A percentile compares a stretch with the other conserved stretches of the same genome.
These are phyloP conservation scores for Pichia deserticola DNA, from an alignment of 805 yeast genomes.

Conservation along the genomic window DNA sequence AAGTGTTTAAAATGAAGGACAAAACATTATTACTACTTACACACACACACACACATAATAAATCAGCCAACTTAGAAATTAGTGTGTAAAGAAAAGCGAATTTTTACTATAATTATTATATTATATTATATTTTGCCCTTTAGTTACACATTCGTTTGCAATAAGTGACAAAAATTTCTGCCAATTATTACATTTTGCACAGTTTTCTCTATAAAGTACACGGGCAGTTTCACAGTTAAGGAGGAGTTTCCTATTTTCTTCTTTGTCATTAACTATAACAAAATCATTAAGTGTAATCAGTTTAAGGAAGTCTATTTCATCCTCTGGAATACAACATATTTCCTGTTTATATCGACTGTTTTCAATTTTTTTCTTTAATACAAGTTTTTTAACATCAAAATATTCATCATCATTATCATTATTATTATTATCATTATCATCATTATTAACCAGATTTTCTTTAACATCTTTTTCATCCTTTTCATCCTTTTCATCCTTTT, in stretches of 20 bases:
- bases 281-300: constrained; percentile 32
- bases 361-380: constrained; percentile 16
- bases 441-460: too few relatives aligned
- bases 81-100: too few relatives aligned
- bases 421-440: background rate
- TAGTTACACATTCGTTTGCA: too few relatives aligned
- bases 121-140: too few relatives aligned
- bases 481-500: background rate
- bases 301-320: constrained; percentile 32
- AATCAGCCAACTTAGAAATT: too few relatives aligned
- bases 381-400: constrained; percentile 9
- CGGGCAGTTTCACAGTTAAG: background rate
- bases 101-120: too few relatives aligned
- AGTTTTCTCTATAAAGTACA: background rate
- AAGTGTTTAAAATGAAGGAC: background rate
- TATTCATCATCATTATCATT: background rate
- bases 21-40: too few relatives aligned
- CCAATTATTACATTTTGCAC: background rate
- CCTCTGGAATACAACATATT: constrained; percentile 16
- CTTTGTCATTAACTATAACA: constrained; percentile 10
- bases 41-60: too few relatives aligned
- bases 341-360: constrained; percentile 21
- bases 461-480: background rate
- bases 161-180: too few relatives aligned
- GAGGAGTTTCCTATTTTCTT: background rate